phyloP scores from a whole-genome alignment of 1,284 basidiomycete genomes.

The Ustilago cynodontis region DNA sequence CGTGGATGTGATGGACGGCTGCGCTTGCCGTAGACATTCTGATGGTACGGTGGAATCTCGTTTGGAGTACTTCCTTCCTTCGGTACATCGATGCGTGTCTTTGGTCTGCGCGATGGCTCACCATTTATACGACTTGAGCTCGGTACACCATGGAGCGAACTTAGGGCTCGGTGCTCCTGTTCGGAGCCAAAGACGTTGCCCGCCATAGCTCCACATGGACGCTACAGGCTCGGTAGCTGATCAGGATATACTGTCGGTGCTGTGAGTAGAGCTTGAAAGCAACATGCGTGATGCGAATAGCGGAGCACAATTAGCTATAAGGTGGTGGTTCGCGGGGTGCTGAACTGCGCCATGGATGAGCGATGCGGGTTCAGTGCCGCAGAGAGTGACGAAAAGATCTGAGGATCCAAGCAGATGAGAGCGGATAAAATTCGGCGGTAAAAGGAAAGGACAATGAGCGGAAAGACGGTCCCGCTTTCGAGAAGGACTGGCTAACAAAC shows the following conservation, averaged over 20 bases:
- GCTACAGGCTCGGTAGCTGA: background rate
- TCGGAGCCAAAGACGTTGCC: slow-evolving; percentile 5
- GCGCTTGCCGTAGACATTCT: background rate
- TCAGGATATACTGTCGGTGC: background rate
- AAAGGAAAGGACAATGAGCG: background rate
- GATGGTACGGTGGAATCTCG: background rate
- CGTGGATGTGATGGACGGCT: background rate
- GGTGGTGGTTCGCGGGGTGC: background rate
- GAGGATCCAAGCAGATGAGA: background rate
- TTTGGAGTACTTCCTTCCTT: slow-evolving; percentile 7
- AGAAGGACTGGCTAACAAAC: background rate
- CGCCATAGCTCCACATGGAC: slow-evolving; percentile 16
- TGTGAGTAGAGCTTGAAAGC: background rate
- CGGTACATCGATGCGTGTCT: slow-evolving; percentile 16
- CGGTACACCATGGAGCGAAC: slow-evolving; percentile 14
- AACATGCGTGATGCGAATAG: background rate
- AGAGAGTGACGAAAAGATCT: background rate
- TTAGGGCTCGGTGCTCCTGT: background rate
- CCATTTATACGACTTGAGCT: background rate
- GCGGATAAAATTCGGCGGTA: background rate
- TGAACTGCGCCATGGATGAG: background rate
- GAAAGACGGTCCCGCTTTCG: background rate
- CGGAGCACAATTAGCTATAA: background rate
- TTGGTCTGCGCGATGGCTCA: background rate
- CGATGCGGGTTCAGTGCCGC: background rate